A percentile compares a stretch with the other conserved stretches of the same genome.
These are phyloP conservation scores for Cercophora samala DNA, from an alignment of 495 filamentous ascomycete genomes.

Conservation along the genomic window DNA sequence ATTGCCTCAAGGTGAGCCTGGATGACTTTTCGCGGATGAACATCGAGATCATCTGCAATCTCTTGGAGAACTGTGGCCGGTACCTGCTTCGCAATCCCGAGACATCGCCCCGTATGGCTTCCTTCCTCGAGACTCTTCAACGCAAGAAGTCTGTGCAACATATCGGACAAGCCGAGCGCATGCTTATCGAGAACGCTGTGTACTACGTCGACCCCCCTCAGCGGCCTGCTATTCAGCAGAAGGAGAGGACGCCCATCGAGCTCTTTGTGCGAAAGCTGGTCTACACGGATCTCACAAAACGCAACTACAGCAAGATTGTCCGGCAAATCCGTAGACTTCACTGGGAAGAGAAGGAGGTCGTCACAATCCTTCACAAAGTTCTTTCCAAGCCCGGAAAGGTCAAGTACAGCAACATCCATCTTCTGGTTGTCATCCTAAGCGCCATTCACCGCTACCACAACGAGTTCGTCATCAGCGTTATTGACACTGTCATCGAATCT, in stretches of 20 bases:
- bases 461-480: constrained; percentile 79
- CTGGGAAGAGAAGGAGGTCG: constrained; percentile 91
- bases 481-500: constrained; percentile 87
- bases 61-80: constrained; percentile 96
- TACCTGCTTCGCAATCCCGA: constrained; percentile 93
- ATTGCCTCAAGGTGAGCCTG: constrained; percentile 93
- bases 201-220: constrained; percentile 97
- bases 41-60: constrained; percentile 94
- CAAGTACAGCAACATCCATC: constrained; percentile 95
- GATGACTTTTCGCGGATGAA: constrained; percentile 99
- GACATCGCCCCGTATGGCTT: constrained; percentile 85
- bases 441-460: constrained; percentile 88
- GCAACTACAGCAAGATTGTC: constrained; percentile 86
- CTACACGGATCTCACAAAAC: constrained; percentile 89
- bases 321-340: constrained; percentile 93
- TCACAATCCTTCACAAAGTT: constrained; percentile 79
- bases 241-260: constrained; percentile 90
- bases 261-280: constrained; percentile 87
- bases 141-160: constrained; percentile 96
- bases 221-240: constrained; percentile 90
- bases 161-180: constrained; percentile 90
- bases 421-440: constrained; percentile 86
- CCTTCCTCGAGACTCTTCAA: constrained; percentile 90
- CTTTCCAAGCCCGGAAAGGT: constrained; percentile 96
- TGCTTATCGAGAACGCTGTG: constrained; percentile 97